Percentiles rank a stretch among this genome's conserved stretches.
Conservation (phyloP, 2,329 filamentous ascomycete genomes). For the Talaromyces amestolkiae region DNA sequence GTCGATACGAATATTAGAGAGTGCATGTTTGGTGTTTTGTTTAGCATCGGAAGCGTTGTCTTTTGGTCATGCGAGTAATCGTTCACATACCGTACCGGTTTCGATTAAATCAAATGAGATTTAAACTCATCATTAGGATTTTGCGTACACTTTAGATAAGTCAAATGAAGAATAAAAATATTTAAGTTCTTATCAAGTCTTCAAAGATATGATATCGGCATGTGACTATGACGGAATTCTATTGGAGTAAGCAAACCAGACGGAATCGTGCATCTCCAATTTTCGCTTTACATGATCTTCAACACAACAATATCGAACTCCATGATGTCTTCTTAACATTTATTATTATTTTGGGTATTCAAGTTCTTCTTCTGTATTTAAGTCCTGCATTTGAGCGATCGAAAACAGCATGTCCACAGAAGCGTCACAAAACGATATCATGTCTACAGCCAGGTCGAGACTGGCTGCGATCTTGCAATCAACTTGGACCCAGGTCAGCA, state of each 20-base stretch:
- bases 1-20: not conserved
- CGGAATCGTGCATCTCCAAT: not conserved
- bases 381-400: not conserved
- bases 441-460: conserved; percentile 9
- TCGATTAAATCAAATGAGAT: not conserved
- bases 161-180: no score
- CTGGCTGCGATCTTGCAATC: conserved; percentile 12
- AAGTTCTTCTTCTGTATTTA: no score
- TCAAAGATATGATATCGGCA: not conserved
- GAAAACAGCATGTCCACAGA: conserved; percentile 3
- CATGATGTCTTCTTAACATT: not conserved
- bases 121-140: no score
- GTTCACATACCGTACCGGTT: not conserved
- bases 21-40: not conserved
- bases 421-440: not conserved
- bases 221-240: conserved; percentile 7
- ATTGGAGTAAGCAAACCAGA: not conserved
- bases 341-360: not conserved
- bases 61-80: not conserved
- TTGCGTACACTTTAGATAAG: not conserved
- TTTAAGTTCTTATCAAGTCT: not conserved
- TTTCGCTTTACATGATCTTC: not conserved
- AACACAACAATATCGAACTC: not conserved
- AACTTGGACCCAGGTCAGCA: not conserved
- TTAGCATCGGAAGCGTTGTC: not conserved